These are phyloP conservation scores for Aphanomyces astaci DNA, from an alignment of 352 stramenopile genomes.

Conservation along the genomic window DNA sequence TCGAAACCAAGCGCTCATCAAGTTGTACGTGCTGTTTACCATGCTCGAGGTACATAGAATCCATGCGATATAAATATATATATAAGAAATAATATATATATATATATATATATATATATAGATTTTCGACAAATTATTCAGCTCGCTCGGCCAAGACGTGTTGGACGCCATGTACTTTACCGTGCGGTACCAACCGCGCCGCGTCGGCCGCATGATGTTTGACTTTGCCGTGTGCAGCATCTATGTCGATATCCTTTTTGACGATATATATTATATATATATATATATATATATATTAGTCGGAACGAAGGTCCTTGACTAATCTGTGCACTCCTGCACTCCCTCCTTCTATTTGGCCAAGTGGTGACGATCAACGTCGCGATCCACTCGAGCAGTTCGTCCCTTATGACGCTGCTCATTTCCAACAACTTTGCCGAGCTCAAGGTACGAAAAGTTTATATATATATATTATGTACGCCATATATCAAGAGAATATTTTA, in stretches of 20 bases:
- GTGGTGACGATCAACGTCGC: slow-evolving; percentile 97
- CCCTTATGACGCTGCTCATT: slow-evolving; percentile 90
- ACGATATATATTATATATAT: neutral
- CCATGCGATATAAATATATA: neutral
- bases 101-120: no score
- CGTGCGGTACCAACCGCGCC: slow-evolving; percentile 64
- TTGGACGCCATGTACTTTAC: slow-evolving; percentile 93
- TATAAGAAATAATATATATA: neutral
- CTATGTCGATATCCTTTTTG: slow-evolving; percentile 58
- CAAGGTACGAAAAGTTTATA: slow-evolving; percentile 50
- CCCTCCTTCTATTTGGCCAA: slow-evolving; percentile 93
- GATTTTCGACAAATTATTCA: slow-evolving; percentile 96
- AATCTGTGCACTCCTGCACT: slow-evolving; percentile 71
- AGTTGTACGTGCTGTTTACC: slow-evolving; percentile 97
- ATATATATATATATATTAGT: no score
- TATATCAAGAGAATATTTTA: slow-evolving; percentile 6
- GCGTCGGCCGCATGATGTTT: slow-evolving; percentile 58
- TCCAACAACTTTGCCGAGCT: slow-evolving; percentile 99
- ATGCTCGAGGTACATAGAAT: slow-evolving; percentile 86
- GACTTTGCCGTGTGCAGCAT: slow-evolving; percentile 69
- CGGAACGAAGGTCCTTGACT: slow-evolving; percentile 28
- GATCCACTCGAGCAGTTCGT: slow-evolving; percentile 92
- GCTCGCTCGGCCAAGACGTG: slow-evolving; percentile 94
- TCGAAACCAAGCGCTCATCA: slow-evolving; percentile 96
- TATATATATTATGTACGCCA: neutral